A percentile compares a stretch with the other conserved stretches of the same genome.
Evolutionary conservation across 2,329 filamentous ascomycete species (phyloP).

Genomic region (Fusarium falciforme): DNA sequence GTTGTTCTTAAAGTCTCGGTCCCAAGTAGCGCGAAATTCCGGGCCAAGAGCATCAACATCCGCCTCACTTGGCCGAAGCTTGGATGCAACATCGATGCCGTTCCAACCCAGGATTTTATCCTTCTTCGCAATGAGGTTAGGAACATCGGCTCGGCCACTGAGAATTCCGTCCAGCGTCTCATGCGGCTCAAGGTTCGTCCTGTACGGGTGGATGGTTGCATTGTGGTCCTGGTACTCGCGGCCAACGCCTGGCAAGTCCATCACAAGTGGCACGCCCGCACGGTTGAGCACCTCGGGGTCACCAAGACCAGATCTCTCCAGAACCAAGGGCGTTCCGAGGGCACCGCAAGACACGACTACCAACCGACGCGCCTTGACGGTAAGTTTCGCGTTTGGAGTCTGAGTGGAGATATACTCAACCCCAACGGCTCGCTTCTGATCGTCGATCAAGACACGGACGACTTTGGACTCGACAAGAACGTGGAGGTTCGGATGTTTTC

Average conservation of each 20-base stretch:
- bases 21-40: not conserved
- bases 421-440: not conserved
- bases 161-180: not conserved
- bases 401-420: not conserved
- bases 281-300: not conserved
- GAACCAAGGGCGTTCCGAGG: not conserved
- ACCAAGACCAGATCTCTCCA: not conserved
- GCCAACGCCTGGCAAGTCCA: slow-evolving; percentile 63
- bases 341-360: not conserved
- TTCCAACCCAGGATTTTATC: not conserved
- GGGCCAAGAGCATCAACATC: not conserved
- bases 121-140: not conserved
- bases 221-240: slow-evolving; percentile 67
- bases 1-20: not conserved
- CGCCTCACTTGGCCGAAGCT: not conserved
- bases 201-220: slow-evolving; percentile 63
- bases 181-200: slow-evolving; percentile 33
- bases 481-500: not conserved
- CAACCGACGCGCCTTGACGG: not conserved
- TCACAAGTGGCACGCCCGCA: slow-evolving; percentile 2
- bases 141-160: not conserved
- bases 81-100: not conserved
- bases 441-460: not conserved
- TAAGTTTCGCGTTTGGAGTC: not conserved
- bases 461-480: not conserved